Conservation (phyloP, 2,329 filamentous ascomycete species). For the Cladosporium colombiae region DNA sequence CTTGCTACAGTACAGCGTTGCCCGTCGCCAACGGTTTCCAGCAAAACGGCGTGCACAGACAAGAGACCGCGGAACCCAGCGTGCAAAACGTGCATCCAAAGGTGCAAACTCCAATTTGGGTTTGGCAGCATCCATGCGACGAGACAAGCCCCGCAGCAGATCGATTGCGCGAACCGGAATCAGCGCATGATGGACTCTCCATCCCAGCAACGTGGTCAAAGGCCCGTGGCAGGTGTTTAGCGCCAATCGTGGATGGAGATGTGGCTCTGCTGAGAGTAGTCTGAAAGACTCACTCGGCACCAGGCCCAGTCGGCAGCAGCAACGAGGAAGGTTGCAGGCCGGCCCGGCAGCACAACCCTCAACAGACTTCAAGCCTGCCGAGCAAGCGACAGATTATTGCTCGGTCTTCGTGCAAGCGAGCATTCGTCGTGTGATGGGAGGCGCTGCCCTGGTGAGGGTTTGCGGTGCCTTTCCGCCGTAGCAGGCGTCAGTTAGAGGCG, state of each 20-base stretch:
- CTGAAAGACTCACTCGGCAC: background rate
- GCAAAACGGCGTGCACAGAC: background rate
- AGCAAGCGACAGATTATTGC: background rate
- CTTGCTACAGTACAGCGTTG: slow-evolving; percentile 5
- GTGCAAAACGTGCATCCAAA: background rate
- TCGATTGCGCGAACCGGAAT: slow-evolving; percentile 6
- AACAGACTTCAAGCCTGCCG: slow-evolving; percentile 17
- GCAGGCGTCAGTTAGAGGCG: background rate
- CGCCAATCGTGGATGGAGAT: slow-evolving; percentile 6
- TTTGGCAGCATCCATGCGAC: background rate
- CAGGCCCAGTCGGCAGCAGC: too few relatives aligned
- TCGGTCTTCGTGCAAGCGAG: background rate
- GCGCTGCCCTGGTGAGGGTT: background rate
- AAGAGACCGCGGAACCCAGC: background rate
- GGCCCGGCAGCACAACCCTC: slow-evolving; percentile 11
- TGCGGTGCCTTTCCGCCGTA: background rate
- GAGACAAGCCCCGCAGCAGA: slow-evolving; percentile 16
- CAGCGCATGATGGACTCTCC: background rate
- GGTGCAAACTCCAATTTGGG: slow-evolving; percentile 5
- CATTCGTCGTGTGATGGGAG: slow-evolving; percentile 1
- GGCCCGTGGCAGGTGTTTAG: slow-evolving; percentile 6
- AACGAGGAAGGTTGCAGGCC: background rate
- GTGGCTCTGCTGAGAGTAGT: slow-evolving; percentile 1
- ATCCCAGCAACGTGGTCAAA: slow-evolving; percentile 17
- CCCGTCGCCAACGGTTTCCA: background rate